phyloP scores from a whole-genome alignment of 352 stramenopile genomes.

The Phytophthora brassicae region DNA sequence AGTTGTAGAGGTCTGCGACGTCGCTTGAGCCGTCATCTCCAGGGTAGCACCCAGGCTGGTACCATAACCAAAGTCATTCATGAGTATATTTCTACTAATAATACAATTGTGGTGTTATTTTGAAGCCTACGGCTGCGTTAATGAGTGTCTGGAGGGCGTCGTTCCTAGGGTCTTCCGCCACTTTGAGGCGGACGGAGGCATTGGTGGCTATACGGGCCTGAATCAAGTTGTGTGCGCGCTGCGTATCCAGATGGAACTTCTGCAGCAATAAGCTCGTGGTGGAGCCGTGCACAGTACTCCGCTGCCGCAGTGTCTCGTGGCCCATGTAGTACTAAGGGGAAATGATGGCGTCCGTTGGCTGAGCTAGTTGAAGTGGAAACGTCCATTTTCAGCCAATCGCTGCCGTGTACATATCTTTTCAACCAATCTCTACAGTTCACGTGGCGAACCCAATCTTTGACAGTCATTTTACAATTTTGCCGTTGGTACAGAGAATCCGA shows the following conservation, averaged over 20 bases:
- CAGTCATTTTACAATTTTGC: conserved; percentile 20
- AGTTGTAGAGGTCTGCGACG: conserved; percentile 64
- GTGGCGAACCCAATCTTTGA: conserved; percentile 18
- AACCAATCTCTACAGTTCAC: conserved; percentile 31
- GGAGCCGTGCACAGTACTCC: conserved; percentile 4
- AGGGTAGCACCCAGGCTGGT: conserved; percentile 53
- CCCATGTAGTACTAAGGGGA: conserved; percentile 5
- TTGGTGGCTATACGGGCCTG: neutral
- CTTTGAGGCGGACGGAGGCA: neutral
- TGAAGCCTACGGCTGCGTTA: conserved; percentile 23
- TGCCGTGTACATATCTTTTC: no score
- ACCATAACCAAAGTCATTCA: neutral
- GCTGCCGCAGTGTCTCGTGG: conserved; percentile 21
- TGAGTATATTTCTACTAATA: neutral
- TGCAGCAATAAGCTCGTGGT: conserved; percentile 24
- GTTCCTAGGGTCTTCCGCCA: neutral
- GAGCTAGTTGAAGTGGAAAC: conserved; percentile 14
- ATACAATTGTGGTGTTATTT: neutral
- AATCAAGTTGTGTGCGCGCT: conserved; percentile 6
- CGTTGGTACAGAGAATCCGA: neutral
- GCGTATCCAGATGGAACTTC: conserved; percentile 16
- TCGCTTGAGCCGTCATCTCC: conserved; percentile 53
- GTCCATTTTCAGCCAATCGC: no score
- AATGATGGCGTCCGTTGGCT: neutral
- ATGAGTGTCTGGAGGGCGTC: conserved; percentile 29